phyloP scores from a whole-genome alignment of 2,329 filamentous ascomycete species.

The Fulvia fulva region DNA sequence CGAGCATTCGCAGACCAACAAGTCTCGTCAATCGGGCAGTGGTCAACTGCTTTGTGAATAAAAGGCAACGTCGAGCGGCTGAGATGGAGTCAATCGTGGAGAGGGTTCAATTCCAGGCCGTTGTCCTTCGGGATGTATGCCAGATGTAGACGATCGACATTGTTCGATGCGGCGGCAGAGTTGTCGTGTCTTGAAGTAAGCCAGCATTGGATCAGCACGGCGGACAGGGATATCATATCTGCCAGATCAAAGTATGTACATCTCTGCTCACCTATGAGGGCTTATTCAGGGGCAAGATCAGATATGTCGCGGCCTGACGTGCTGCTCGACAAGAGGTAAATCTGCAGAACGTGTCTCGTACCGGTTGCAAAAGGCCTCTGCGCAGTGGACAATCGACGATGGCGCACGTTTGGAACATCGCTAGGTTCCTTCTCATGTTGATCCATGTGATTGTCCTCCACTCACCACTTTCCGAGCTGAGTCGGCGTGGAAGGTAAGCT shows the following conservation, averaged over 20 bases:
- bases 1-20: neutral
- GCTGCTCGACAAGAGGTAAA: neutral
- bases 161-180: neutral
- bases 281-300: too few species aligned
- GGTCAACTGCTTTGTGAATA: too few species aligned
- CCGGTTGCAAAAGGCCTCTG: too few species aligned
- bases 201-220: neutral
- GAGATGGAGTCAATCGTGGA: neutral
- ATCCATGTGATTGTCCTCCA: neutral
- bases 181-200: neutral
- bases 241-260: neutral
- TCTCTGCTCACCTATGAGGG: neutral
- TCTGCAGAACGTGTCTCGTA: neutral
- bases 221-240: neutral
- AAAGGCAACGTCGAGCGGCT: neutral
- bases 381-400: neutral
- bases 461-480: neutral
- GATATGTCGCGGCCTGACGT: neutral
- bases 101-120: neutral
- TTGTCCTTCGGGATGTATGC: neutral
- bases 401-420: neutral
- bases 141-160: neutral
- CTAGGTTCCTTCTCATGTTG: neutral
- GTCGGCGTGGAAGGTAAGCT: neutral
- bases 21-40: constrained; percentile 1